These are phyloP conservation scores for Hanseniaspora jakobsenii DNA, from an alignment of 805 yeast species.

Conservation along the genomic window DNA sequence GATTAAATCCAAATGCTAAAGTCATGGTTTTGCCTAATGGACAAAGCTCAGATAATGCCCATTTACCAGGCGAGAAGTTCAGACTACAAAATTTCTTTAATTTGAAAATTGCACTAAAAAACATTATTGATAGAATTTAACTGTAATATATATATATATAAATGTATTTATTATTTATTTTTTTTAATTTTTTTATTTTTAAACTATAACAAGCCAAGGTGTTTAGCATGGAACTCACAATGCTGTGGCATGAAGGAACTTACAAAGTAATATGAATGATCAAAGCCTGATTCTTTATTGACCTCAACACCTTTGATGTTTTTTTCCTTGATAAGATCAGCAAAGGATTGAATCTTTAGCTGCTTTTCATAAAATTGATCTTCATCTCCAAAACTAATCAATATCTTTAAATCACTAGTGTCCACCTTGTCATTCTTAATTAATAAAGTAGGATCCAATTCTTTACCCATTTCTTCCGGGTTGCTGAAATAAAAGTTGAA, in stretches of 20 bases:
- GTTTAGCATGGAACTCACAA: conserved; percentile 74
- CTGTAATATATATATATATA: conserved; percentile 21
- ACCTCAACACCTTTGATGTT: conserved; percentile 50
- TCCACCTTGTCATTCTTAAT: conserved; percentile 36
- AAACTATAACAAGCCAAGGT: conserved; percentile 29
- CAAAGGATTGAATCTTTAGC: conserved; percentile 63
- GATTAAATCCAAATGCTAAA: conserved; percentile 57
- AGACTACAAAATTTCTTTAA: conserved; percentile 68
- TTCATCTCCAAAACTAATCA: conserved; percentile 70
- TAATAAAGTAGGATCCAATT: conserved; percentile 77
- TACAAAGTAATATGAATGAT: conserved; percentile 82
- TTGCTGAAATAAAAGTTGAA: conserved; percentile 57
- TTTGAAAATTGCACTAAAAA: conserved; percentile 51
- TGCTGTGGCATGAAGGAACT: conserved; percentile 71
- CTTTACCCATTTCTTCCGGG: conserved; percentile 40
- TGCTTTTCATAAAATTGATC: conserved; percentile 65
- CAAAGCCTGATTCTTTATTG: conserved; percentile 65
- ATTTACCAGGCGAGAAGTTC: conserved; percentile 73
- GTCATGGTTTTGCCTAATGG: conserved; percentile 97
- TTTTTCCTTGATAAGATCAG: conserved; percentile 43
- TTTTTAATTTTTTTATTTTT: not conserved
- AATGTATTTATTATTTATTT: not conserved
- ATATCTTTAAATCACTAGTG: conserved; percentile 44
- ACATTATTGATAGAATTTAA: conserved; percentile 37
- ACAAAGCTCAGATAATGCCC: conserved; percentile 89